Conservation (phyloP, 441 rosid species). For the Hura crepitans region DNA sequence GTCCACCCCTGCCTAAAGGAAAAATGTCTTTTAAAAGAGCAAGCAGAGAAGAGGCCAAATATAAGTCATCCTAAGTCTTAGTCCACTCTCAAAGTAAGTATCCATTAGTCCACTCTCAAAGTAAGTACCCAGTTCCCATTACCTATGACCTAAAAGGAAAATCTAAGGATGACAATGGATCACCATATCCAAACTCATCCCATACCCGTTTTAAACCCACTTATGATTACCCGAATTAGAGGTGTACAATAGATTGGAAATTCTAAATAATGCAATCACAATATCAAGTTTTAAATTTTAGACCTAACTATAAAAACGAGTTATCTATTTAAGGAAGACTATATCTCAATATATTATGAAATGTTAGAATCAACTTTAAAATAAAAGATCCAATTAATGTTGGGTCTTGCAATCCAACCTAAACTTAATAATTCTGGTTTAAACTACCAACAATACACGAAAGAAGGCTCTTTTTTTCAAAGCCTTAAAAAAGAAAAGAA, state of each 20-base stretch:
- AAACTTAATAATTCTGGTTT: neutral
- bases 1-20: too few relatives aligned
- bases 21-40: neutral
- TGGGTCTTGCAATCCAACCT: neutral
- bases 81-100: neutral
- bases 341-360: neutral
- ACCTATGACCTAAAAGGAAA: too few relatives aligned
- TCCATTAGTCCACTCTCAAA: too few relatives aligned
- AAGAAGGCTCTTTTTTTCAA: too few relatives aligned
- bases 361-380: neutral
- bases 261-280: neutral
- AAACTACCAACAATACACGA: neutral
- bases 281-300: too few relatives aligned
- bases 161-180: neutral
- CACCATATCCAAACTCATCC: neutral
- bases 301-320: neutral
- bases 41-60: neutral
- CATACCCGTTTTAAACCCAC: too few relatives aligned
- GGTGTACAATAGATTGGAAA: neutral
- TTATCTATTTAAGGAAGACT: neutral
- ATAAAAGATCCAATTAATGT: neutral
- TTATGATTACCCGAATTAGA: too few relatives aligned
- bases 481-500: neutral
- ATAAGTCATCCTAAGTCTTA: neutral
- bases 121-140: too few relatives aligned